Evolutionary conservation across 1,284 basidiomycete species (phyloP), one percentile per base, ranked within the genome.

Genomic region (Ceratobasidium sp.): DNA sequence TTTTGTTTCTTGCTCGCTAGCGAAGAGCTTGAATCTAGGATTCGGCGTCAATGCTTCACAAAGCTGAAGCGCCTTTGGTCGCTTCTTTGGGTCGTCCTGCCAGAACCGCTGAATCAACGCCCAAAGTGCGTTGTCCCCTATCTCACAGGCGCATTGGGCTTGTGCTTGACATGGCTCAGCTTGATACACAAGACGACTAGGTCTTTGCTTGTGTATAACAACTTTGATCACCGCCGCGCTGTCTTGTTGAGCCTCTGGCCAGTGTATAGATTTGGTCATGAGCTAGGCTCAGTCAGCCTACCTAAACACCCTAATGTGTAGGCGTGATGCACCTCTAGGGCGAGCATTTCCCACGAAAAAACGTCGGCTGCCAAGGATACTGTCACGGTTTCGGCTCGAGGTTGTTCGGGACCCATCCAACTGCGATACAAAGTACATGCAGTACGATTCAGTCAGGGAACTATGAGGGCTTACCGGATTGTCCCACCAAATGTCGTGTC

Each of bases 341-440:
- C 20, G 2, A 60, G 57, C 57, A 60, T 47, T 5, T 40, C 43
- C 57, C 57, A 47, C 10, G 57, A 60, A 27, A 60, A 60, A 2
- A 60, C 32, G 20, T 60, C 57, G 17, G 43, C 57, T 12, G n/a
- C 31, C 7, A 60, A 40, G 6, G 57, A 60, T 2, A 60, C 43
- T 17, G 47, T 47, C 57, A 60, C 34, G 12, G 22, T 47, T n/a
- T 60, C 57, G 8, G 57, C 57, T 32, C 57, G 40, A 31, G 47
- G 43, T 34, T 60, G 43, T 40, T 60, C 57, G 27, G 57, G 43
- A 43, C 31, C 57, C 43, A 60, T 60, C 57, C 57, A 60, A 27
- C 57, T 60, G 34, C 13, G 20, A 22, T 13, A 20, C 25, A 2
- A 32, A n/a, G 29, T 20, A 25, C 12, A 6, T 17, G 17, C 4